These are phyloP conservation scores for Letharia lupina DNA, from an alignment of 495 filamentous ascomycete species.

Conservation along the genomic window DNA sequence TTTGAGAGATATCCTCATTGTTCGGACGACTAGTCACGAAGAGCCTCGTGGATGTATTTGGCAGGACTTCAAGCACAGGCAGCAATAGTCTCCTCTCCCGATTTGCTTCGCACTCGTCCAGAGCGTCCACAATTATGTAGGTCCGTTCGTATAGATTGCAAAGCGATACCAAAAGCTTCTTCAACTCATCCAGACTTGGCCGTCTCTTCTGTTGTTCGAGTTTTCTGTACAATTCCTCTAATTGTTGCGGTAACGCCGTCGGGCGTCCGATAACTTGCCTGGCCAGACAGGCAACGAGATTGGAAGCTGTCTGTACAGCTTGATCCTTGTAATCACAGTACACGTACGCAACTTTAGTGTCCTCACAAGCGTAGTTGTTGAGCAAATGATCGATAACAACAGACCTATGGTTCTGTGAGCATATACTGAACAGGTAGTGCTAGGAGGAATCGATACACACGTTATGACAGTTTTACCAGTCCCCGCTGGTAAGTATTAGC, in stretches of 20 bases:
- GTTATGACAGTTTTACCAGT: slow-evolving; percentile 13
- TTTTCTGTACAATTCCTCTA: not conserved
- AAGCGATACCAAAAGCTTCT: not conserved
- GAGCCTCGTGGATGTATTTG: not conserved
- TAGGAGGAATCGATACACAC: not conserved
- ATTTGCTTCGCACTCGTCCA: slow-evolving; percentile 33
- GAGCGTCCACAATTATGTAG: slow-evolving; percentile 39
- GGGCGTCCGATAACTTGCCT: slow-evolving; percentile 26
- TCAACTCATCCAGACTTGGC: not conserved
- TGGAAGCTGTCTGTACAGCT: slow-evolving; percentile 21
- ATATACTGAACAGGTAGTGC: not conserved
- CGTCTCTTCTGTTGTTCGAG: not conserved
- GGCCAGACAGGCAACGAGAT: slow-evolving; percentile 26
- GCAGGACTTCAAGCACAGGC: slow-evolving; percentile 2
- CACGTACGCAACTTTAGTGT: slow-evolving; percentile 25
- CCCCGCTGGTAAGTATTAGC: slow-evolving; percentile 8
- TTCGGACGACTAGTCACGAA: slow-evolving; percentile 13
- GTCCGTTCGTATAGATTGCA: slow-evolving; percentile 18
- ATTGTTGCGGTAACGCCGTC: slow-evolving; percentile 1
- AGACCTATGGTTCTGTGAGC: slow-evolving; percentile 11
- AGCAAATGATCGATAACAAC: slow-evolving; percentile 33
- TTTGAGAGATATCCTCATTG: slow-evolving; percentile 11
- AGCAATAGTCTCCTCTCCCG: not conserved
- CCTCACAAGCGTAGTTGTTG: slow-evolving; percentile 13
- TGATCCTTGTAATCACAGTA: slow-evolving; percentile 31